These are phyloP conservation scores for Barnettozyma sp. DNA, from an alignment of 805 yeast genomes.

Conservation along the genomic window DNA sequence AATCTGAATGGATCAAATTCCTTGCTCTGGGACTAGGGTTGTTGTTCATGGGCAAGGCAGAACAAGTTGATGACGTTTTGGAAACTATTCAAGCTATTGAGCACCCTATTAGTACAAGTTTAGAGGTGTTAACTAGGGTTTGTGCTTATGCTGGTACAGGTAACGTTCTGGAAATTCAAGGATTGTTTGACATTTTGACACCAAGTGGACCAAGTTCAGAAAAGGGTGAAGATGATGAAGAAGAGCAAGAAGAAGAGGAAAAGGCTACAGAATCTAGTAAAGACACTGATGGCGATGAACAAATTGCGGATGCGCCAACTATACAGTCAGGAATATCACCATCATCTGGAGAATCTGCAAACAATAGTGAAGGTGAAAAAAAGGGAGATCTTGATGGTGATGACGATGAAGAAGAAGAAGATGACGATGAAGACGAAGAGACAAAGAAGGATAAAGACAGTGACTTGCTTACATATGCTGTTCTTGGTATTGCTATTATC, in stretches of 20 bases:
- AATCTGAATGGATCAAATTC: conserved; percentile 82
- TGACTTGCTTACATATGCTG: conserved; percentile 67
- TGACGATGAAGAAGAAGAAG: conserved; percentile 24
- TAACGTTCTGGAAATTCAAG: conserved; percentile 90
- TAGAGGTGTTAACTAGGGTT: conserved; percentile 82
- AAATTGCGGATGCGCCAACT: conserved; percentile 20
- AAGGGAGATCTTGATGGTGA: conserved; percentile 28
- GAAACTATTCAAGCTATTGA: conserved; percentile 94
- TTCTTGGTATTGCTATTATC: conserved; percentile 86
- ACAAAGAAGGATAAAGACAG: conserved; percentile 25
- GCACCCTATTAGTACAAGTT: conserved; percentile 85
- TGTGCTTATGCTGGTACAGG: conserved; percentile 98
- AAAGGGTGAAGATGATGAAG: conserved; percentile 51
- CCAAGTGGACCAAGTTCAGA: conserved; percentile 55
- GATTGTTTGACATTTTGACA: conserved; percentile 81
- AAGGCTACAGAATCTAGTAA: conserved; percentile 23
- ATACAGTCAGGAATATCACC: conserved; percentile 26
- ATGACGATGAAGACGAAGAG: conserved; percentile 14
- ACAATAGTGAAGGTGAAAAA: too few species aligned
- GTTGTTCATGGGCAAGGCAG: conserved; percentile 88
- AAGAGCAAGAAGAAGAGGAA: conserved; percentile 40
- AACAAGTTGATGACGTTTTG: conserved; percentile 86
- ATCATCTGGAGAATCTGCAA: too few species aligned
- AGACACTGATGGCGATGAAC: conserved; percentile 27
- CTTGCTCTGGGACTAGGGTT: conserved; percentile 89